Percentiles rank a stretch among this genome's conserved stretches.
These are phyloP conservation scores for Geoglossum glabrum DNA, from an alignment of 495 filamentous ascomycete species.

Conservation along the genomic window DNA sequence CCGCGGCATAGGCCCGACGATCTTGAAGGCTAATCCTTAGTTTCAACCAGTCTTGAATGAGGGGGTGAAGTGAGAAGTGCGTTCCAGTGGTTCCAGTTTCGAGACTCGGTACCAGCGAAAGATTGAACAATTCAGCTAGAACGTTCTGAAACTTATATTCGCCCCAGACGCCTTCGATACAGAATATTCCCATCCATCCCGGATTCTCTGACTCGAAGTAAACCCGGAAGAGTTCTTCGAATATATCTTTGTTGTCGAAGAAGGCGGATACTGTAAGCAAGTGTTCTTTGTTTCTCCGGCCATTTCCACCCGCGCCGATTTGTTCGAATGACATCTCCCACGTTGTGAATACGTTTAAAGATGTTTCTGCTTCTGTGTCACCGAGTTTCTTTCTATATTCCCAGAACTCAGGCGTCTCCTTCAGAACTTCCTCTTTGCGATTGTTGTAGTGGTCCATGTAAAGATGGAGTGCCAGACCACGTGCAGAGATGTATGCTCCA, in stretches of 20 bases:
- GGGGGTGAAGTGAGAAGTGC: conserved; percentile 9
- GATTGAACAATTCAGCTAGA: conserved; percentile 4
- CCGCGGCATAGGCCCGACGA: neutral
- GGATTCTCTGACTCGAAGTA: conserved; percentile 1
- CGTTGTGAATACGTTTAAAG: conserved; percentile 16
- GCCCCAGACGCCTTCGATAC: conserved; percentile 4
- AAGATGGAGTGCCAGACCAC: conserved; percentile 5
- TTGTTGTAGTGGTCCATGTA: conserved; percentile 12
- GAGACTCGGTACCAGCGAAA: conserved; percentile 7
- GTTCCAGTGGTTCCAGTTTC: neutral
- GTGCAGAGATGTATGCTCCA: conserved; percentile 13
- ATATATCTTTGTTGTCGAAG: conserved; percentile 9
- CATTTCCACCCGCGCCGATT: conserved; percentile 5
- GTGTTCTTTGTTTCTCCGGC: conserved; percentile 5
- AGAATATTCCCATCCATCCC: conserved; percentile 5
- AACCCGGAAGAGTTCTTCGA: conserved; percentile 7
- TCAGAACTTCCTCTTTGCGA: conserved; percentile 12
- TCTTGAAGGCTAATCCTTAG: neutral
- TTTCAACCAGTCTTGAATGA: conserved; percentile 11
- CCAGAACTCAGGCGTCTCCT: conserved; percentile 11
- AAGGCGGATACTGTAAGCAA: conserved; percentile 13
- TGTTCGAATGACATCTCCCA: conserved; percentile 18
- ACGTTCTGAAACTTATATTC: conserved; percentile 7
- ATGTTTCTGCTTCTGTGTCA: conserved; percentile 4
- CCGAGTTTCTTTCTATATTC: conserved; percentile 10